These are phyloP conservation scores for Syncephalis plumigaleata DNA, from an alignment of 371 early-diverging fungal genomes.

Conservation along the genomic window DNA sequence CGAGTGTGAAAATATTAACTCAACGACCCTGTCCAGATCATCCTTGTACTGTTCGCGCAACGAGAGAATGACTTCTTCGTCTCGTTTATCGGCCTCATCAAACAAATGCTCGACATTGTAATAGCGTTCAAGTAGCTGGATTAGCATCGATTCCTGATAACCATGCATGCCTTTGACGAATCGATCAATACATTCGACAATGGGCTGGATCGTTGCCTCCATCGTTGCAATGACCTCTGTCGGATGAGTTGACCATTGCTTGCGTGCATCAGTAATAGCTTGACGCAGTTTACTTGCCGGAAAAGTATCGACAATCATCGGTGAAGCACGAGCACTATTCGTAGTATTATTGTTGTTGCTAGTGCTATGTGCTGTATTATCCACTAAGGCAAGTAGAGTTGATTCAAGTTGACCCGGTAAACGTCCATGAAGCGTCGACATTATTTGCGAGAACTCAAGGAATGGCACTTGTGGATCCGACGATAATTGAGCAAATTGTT, in stretches of 20 bases:
- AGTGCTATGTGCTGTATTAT: constrained; percentile 10
- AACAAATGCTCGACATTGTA: constrained; percentile 73
- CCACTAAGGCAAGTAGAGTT: constrained; percentile 23
- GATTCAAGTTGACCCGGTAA: constrained; percentile 61
- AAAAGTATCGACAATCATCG: constrained; percentile 20
- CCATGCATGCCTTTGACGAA: constrained; percentile 59
- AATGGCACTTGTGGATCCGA: constrained; percentile 70
- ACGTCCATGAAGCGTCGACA: constrained; percentile 74
- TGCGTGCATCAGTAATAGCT: too few relatives aligned
- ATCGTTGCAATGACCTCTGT: constrained; percentile 22
- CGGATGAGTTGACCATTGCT: too few relatives aligned
- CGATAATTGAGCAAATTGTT: constrained; percentile 55
- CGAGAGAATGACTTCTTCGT: constrained; percentile 70
- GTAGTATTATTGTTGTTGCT: too few relatives aligned
- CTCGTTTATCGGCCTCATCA: constrained; percentile 40
- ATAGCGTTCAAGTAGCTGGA: constrained; percentile 64
- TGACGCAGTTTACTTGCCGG: constrained; percentile 31
- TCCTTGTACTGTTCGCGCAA: constrained; percentile 76
- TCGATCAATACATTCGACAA: constrained; percentile 41
- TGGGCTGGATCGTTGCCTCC: constrained; percentile 37
- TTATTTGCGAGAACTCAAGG: constrained; percentile 58
- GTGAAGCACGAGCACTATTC: too few relatives aligned
- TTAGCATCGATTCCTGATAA: constrained; percentile 55
- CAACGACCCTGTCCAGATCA: constrained; percentile 55
- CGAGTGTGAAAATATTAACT: constrained; percentile 66